These are phyloP conservation scores for Mycena maculata DNA, from an alignment of 768 basidiomycete genomes.

Conservation along the genomic window DNA sequence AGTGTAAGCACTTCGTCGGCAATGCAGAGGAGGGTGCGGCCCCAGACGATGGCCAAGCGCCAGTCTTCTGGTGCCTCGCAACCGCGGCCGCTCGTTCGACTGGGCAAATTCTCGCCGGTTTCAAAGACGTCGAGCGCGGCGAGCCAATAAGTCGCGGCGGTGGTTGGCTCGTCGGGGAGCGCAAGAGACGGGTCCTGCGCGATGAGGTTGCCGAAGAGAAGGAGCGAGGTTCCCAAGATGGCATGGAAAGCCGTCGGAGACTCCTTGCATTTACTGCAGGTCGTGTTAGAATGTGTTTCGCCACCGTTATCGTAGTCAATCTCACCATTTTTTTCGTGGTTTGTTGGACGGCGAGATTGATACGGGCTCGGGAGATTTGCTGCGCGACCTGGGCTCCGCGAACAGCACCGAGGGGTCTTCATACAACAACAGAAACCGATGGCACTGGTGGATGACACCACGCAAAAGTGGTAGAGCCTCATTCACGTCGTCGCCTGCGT, in stretches of 20 bases:
- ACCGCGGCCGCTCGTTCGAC: conserved; percentile 50
- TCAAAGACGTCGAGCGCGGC: conserved; percentile 80
- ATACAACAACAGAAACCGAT: conserved; percentile 66
- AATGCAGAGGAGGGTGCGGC: conserved; percentile 70
- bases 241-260: conserved; percentile 75
- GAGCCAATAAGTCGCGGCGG: conserved; percentile 68
- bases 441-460: conserved; percentile 75
- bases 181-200: conserved; percentile 62
- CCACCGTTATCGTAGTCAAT: too few relatives aligned
- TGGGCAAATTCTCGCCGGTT: conserved; percentile 71
- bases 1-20: conserved; percentile 62
- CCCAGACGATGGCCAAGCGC: conserved; percentile 77
- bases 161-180: conserved; percentile 64
- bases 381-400: conserved; percentile 36
- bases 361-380: conserved; percentile 30
- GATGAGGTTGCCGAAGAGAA: conserved; percentile 72
- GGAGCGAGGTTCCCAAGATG: conserved; percentile 71
- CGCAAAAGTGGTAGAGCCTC: conserved; percentile 68
- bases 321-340: conserved; percentile 32
- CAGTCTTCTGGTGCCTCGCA: conserved; percentile 64
- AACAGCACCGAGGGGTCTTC: conserved; percentile 69
- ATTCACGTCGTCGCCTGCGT: conserved; percentile 55
- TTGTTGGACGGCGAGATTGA: conserved; percentile 21
- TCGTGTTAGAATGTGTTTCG: neutral
- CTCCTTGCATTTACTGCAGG: conserved; percentile 55